Evolutionary conservation across 2,329 filamentous ascomycete species (phyloP).

Genomic region (Epichloe gansuensis): DNA sequence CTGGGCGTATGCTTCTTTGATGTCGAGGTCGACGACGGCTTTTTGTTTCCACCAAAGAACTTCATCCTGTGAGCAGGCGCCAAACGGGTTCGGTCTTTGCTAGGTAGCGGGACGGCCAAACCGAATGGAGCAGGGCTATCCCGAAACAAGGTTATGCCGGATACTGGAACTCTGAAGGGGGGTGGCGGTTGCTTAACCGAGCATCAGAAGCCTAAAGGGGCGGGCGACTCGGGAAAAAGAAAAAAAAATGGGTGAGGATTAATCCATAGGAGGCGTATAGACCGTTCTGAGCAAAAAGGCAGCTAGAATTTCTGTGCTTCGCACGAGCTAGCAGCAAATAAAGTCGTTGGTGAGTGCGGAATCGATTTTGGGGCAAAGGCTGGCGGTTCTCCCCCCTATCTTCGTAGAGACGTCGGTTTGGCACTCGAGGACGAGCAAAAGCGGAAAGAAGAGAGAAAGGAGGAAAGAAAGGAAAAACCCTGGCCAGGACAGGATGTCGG

Average conservation of each 20-base stretch:
- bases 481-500: conserved; percentile 2
- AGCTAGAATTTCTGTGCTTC: not conserved
- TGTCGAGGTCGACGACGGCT: conserved; percentile 16
- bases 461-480: not conserved
- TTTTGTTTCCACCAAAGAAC: conserved; percentile 35
- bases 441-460: not conserved
- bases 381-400: not conserved
- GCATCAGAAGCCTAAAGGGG: conserved; percentile 14
- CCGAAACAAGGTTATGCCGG: conserved; percentile 28
- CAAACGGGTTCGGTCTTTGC: conserved; percentile 1
- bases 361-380: not conserved
- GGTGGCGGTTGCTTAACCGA: conserved; percentile 14
- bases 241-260: not conserved
- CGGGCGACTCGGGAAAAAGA: not conserved
- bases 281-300: conserved; percentile 2
- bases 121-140: conserved; percentile 16
- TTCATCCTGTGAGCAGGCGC: conserved; percentile 27
- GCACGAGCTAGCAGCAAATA: not conserved
- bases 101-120: conserved; percentile 9
- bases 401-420: not conserved
- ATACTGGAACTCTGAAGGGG: conserved; percentile 15
- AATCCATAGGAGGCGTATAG: not conserved
- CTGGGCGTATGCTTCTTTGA: conserved; percentile 28
- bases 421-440: not conserved
- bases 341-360: not conserved